Evolutionary conservation across 192 early-diverging fungal genomes (phyloP).

Genomic region (Gaertneriomyces semiglobifer): DNA sequence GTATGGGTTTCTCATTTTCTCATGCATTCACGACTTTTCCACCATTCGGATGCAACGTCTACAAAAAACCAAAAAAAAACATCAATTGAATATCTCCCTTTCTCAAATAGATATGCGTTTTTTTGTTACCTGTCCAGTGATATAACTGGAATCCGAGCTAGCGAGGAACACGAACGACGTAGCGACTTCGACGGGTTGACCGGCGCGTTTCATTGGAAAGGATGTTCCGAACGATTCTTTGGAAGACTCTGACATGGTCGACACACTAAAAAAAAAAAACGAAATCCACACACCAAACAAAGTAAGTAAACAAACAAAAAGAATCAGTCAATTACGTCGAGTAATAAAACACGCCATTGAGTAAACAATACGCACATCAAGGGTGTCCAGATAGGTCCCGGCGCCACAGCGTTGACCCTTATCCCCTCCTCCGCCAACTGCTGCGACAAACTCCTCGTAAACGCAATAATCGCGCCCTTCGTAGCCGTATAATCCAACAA

Average conservation of each 20-base stretch:
- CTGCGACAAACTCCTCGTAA: conserved; percentile 29
- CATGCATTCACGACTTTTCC: conserved; percentile 14
- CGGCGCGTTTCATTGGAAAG: conserved; percentile 30
- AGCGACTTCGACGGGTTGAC: conserved; percentile 36
- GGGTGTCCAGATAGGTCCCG: conserved; percentile 29
- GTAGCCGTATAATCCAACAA: conserved; percentile 30
- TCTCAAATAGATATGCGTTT: background rate
- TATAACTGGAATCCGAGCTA: conserved; percentile 17
- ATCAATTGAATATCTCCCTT: background rate
- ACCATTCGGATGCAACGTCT: conserved; percentile 20
- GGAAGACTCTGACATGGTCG: conserved; percentile 7
- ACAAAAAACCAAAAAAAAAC: background rate
- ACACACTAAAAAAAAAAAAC: conserved; percentile 10
- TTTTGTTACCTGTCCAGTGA: conserved; percentile 12
- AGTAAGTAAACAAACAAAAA: background rate
- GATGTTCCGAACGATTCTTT: conserved; percentile 20
- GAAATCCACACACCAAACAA: background rate
- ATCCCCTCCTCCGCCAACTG: conserved; percentile 38
- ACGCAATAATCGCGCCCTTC: conserved; percentile 37
- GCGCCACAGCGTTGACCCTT: conserved; percentile 39
- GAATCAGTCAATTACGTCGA: too few species aligned
- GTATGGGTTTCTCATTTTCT: background rate
- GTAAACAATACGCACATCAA: too few species aligned
- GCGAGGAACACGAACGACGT: conserved; percentile 29
- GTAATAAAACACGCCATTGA: too few species aligned